A percentile compares a stretch with the other conserved stretches of the same genome.
phyloP scores from a whole-genome alignment of 2,329 filamentous ascomycete species.

The Cladosporium colombiae region DNA sequence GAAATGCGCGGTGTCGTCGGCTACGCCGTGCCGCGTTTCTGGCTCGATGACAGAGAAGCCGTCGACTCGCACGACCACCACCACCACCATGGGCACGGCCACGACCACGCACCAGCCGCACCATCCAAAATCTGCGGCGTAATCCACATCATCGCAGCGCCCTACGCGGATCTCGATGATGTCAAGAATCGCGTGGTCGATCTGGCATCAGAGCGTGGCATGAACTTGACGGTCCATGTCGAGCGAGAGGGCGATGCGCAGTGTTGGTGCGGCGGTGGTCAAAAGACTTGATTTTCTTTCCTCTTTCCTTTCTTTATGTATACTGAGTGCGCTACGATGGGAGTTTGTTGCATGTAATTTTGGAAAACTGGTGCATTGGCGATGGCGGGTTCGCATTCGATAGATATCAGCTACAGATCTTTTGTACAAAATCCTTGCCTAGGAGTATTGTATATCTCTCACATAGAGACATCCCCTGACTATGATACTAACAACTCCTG shows the following conservation, averaged over 20 bases:
- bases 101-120: constrained; percentile 28
- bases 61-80: constrained; percentile 36
- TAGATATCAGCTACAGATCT: not conserved
- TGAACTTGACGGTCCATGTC: constrained; percentile 85
- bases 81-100: constrained; percentile 29
- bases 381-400: not conserved
- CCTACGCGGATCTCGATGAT: constrained; percentile 74
- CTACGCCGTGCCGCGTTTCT: constrained; percentile 87
- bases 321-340: not conserved
- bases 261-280: constrained; percentile 62
- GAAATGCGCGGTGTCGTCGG: constrained; percentile 80
- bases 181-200: constrained; percentile 74
- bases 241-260: constrained; percentile 75
- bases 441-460: not conserved
- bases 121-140: constrained; percentile 68
- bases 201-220: constrained; percentile 69
- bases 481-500: not conserved
- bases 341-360: not conserved
- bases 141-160: constrained; percentile 79
- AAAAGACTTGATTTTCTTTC: constrained; percentile 4
- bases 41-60: constrained; percentile 71
- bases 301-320: not conserved
- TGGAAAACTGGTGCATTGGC: constrained; percentile 2
- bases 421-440: not conserved
- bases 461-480: not conserved